Conservation (phyloP, 2,329 filamentous ascomycete species). For the Sclerotinia subarctica region DNA sequence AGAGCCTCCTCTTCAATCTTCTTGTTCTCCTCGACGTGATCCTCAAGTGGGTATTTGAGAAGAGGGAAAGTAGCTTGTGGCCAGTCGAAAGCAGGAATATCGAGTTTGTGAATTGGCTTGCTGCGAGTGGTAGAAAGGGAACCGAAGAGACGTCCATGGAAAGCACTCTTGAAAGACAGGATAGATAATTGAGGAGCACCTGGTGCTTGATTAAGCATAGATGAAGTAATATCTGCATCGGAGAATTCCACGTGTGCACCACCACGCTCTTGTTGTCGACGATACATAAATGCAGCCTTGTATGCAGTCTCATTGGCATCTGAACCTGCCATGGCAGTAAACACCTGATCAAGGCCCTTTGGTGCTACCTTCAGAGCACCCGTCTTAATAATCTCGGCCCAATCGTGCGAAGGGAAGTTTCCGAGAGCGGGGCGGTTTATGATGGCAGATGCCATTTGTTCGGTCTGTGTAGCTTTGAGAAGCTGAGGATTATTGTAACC, state of each 20-base stretch:
- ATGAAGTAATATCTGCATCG: constrained; percentile 61
- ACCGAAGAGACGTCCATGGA: constrained; percentile 80
- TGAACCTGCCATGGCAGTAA: constrained; percentile 74
- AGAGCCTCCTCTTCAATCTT: constrained; percentile 70
- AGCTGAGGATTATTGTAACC: constrained; percentile 78
- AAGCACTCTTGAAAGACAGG: constrained; percentile 72
- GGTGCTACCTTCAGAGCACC: constrained; percentile 72
- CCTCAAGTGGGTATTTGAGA: constrained; percentile 72
- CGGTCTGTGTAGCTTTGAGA: constrained; percentile 60
- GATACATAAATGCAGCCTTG: constrained; percentile 85
- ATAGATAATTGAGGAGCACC: constrained; percentile 74
- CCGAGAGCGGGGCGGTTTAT: constrained; percentile 78
- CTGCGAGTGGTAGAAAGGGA: constrained; percentile 74
- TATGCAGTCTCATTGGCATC: constrained; percentile 84
- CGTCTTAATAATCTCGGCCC: constrained; percentile 67
- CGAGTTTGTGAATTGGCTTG: constrained; percentile 82
- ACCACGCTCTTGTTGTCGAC: constrained; percentile 68
- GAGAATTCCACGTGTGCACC: constrained; percentile 64
- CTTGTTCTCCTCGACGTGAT: constrained; percentile 66
- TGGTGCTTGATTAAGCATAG: constrained; percentile 70
- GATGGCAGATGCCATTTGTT: constrained; percentile 69
- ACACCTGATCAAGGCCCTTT: constrained; percentile 73
- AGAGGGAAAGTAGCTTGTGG: constrained; percentile 77
- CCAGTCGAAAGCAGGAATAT: constrained; percentile 87
- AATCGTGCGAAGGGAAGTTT: constrained; percentile 76